These are phyloP conservation scores for Trichophaea hybrida DNA, from an alignment of 2,329 filamentous ascomycete species.

Conservation along the genomic window DNA sequence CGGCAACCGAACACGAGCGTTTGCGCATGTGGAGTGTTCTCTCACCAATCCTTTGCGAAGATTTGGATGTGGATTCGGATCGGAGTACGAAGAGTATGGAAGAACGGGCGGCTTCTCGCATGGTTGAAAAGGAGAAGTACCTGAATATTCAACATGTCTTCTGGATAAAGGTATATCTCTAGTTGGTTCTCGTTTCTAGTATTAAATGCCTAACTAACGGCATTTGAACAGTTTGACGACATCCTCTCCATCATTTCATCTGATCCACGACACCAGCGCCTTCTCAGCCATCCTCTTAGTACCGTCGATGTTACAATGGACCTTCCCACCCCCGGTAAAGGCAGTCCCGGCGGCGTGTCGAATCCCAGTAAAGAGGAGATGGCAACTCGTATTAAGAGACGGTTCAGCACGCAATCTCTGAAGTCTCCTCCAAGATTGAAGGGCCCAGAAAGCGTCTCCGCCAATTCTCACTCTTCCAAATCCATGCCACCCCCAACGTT, in stretches of 20 bases:
- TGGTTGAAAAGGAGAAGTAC: constrained; percentile 19
- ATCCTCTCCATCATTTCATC: constrained; percentile 14
- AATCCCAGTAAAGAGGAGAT: constrained; percentile 14
- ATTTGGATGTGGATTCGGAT: constrained; percentile 13
- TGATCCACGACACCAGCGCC: constrained; percentile 12
- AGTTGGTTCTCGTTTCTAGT: background rate
- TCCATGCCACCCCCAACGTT: constrained; percentile 18
- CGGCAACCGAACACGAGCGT: constrained; percentile 13
- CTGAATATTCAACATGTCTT: constrained; percentile 20
- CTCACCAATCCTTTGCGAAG: constrained; percentile 18
- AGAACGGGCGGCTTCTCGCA: constrained; percentile 12
- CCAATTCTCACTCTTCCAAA: constrained; percentile 1
- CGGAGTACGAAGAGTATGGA: constrained; percentile 10
- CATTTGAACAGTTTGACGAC: constrained; percentile 17
- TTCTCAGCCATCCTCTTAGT: constrained; percentile 2
- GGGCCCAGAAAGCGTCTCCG: background rate
- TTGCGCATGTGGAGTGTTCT: constrained; percentile 22
- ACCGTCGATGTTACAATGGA: constrained; percentile 17
- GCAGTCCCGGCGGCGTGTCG: constrained; percentile 1
- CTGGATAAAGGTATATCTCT: constrained; percentile 20
- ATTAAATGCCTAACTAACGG: background rate
- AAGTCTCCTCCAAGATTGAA: background rate
- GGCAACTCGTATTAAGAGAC: constrained; percentile 11
- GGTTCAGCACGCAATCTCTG: constrained; percentile 13
- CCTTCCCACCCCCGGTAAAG: background rate